phyloP scores from a whole-genome alignment of 2,329 filamentous ascomycete species.

The Ascocoryne sarcoides region DNA sequence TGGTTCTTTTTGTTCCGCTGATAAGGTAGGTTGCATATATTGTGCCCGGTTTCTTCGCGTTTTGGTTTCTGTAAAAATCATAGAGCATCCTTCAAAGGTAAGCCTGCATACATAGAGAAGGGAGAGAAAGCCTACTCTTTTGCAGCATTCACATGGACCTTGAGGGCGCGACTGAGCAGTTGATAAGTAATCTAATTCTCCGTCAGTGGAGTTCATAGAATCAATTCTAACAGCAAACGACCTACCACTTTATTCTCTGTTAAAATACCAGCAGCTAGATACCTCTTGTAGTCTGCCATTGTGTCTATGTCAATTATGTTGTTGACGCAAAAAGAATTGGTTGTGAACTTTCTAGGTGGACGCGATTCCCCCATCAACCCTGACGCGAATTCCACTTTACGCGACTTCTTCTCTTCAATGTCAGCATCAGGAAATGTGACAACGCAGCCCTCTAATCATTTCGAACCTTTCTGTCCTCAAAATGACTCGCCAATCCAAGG shows the following conservation, averaged over 20 bases:
- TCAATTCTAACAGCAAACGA: background rate
- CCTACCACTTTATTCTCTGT: constrained; percentile 28
- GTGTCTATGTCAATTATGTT: constrained; percentile 7
- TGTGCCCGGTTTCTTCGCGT: constrained; percentile 60
- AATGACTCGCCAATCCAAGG: constrained; percentile 11
- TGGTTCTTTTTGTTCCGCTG: constrained; percentile 53
- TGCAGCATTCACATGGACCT: constrained; percentile 76
- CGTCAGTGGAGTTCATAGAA: constrained; percentile 3
- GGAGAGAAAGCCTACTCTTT: constrained; percentile 57
- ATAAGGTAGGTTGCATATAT: constrained; percentile 92
- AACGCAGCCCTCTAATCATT: constrained; percentile 2
- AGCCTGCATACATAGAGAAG: background rate
- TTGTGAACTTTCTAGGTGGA: constrained; percentile 3
- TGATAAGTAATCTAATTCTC: constrained; percentile 73
- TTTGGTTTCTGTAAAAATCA: constrained; percentile 75
- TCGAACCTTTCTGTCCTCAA: too few species aligned
- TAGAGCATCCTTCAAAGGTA: constrained; percentile 62
- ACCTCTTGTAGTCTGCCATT: constrained; percentile 29
- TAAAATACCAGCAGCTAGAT: constrained; percentile 28
- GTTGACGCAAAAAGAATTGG: constrained; percentile 6
- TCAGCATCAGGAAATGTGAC: constrained; percentile 6
- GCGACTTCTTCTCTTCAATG: constrained; percentile 14
- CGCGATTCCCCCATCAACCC: constrained; percentile 7
- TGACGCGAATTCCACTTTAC: constrained; percentile 21
- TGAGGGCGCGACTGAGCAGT: constrained; percentile 69